Base-by-base conservation (phyloP, 306 rosid genomes). In the Rosa multiflora region DNA sequence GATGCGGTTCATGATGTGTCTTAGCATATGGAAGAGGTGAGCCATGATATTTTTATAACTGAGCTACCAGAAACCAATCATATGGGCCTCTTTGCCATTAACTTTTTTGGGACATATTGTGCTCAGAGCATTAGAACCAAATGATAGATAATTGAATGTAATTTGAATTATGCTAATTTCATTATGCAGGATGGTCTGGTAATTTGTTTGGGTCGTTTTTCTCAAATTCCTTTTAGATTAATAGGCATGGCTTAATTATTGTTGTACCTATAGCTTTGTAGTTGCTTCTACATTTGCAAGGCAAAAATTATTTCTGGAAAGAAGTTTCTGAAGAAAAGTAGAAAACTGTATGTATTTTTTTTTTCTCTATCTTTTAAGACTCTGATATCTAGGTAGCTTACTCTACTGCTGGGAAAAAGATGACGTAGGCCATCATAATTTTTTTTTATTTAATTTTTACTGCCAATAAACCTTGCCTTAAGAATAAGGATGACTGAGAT, bases 101-200 rank as follows among this genome's bases (percentile, higher is more conserved):
- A 32, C 35, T 46, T 13, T 73, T 29, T 49, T 68, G 81, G 43
- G 56, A 23, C 83, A 75, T 75, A 21, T 20, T 47, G 37, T 76
- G 67, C 73, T 81, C 10, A 47, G 70, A 42, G 66, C 56, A 67
- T 51, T 76, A 40, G 62, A 32, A 67, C n/a, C 62, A 68, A 63
- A 32, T 67, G 59, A 66, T 35, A 70, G 62, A 51, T 32, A 32
- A 32, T 32, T 32, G 35, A 32, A 32, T 32, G 35, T 32, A 32
- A 32, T 32, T 32, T 32, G 67, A 85, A 66, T 78, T 47, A 37
- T 66, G 51, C 59, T 55, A 20, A 29, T 55, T 68, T 26, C 82
- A 77, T 79, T 73, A 70, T 88, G 87, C 94, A 92, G 97, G 85
- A 88, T 59, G 21, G 76, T 88, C 97, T 84, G 94, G 97, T 92